Conservation (phyloP, 2,329 filamentous ascomycete species). For the Sporothrix brunneoviolacea region DNA sequence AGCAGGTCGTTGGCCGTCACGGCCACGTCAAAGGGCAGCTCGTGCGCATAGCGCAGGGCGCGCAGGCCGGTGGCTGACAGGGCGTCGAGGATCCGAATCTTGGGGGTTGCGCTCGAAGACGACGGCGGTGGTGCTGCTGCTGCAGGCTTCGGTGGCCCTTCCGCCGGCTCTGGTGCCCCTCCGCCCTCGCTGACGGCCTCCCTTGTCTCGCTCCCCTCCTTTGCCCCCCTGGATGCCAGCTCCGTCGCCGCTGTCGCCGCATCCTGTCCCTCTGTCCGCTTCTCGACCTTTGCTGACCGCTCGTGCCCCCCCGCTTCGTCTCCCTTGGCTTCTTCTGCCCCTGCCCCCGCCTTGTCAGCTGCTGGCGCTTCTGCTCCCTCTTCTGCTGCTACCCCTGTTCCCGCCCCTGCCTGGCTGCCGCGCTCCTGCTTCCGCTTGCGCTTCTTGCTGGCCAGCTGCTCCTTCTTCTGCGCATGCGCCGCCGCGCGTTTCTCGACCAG, state of each 20-base stretch:
- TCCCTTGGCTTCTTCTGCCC: not conserved
- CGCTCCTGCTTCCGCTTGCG: constrained; percentile 36
- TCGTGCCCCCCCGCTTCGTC: not conserved
- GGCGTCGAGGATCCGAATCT: constrained; percentile 86
- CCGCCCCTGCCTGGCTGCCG: constrained; percentile 22
- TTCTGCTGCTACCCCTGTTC: constrained; percentile 18
- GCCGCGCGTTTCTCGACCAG: constrained; percentile 42
- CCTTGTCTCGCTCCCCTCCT: not conserved
- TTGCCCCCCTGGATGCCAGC: not conserved
- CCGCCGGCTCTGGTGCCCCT: no score
- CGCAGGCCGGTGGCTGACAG: constrained; percentile 89
- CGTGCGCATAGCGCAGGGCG: constrained; percentile 83
- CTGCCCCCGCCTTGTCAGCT: not conserved
- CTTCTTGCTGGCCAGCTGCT: constrained; percentile 38
- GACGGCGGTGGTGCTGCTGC: constrained; percentile 14
- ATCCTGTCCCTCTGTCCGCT: constrained; percentile 1
- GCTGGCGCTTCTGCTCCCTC: constrained; percentile 22
- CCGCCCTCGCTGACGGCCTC: not conserved
- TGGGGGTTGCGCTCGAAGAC: constrained; percentile 27
- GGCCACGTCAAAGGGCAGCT: constrained; percentile 75
- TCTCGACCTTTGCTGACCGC: constrained; percentile 5
- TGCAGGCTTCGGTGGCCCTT: not conserved
- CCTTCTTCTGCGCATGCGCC: constrained; percentile 49
- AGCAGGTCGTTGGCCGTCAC: constrained; percentile 90
- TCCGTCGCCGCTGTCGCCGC: constrained; percentile 3